Base-by-base conservation (phyloP, 2,329 filamentous ascomycete genomes). In the Malbranchea cinnamomea region DNA sequence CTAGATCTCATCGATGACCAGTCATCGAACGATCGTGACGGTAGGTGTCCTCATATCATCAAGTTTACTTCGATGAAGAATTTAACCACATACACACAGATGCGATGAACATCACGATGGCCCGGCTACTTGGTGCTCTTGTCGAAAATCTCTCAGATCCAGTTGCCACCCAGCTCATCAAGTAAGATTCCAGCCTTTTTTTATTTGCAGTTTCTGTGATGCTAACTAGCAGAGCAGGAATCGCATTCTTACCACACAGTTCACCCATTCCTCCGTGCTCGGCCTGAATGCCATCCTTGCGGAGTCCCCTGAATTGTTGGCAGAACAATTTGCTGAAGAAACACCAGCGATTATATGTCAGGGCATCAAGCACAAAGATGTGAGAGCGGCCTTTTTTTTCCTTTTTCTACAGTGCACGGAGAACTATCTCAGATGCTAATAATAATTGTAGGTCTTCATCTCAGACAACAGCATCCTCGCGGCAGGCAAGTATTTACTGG, bases 381-480 rank as follows among this genome's bases (percentile, higher is more conserved):
- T 83, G 63, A 68, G 74, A n/a, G n/a, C n/a, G n/a, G n/a, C n/a
- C n/a, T n/a, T 64, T 35, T 31, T 35, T 37, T 15, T 38, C 42
- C 12, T 12, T 15, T 7, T 26, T 10, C 13, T 27, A 6, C 21
- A 5, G 24, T 7, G 8, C 19, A 27, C 11, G 15, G 13, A 21
- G 10, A 28, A 5, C 6, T 26, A 11, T 6, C 26, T 13, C 2
- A 11, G 15, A 35, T 33, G 21, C 38, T 47, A 41, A 53, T 17
- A 6, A 30, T 6, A 15, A 21, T 31, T 43, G n/a, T n/a, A 85
- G 74, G 67, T 76, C n/a, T 83, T 79, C 50, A 74, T 95, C 36
- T 74, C 81, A 28, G 82, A 93, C 48, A 93, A 94, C 50, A 77
- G 72, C 43, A 80, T 93, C 36, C 66, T 94, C 18, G 87, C 87